These are phyloP conservation scores for Tolypocladium album DNA, from an alignment of 2,329 filamentous ascomycete genomes.

Conservation along the genomic window DNA sequence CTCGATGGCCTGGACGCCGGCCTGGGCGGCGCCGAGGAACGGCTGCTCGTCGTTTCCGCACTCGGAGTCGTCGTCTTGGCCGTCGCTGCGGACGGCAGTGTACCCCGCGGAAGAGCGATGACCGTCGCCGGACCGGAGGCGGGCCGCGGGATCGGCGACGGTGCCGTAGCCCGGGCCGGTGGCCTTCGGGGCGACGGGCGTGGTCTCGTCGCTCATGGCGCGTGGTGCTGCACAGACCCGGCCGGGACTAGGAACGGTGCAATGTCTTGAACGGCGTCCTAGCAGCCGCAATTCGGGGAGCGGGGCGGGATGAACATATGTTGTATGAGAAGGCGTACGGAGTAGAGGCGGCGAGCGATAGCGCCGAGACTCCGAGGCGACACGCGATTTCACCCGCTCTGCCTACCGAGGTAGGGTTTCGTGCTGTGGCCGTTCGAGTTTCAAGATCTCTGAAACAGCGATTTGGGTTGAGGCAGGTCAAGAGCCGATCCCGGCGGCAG, in stretches of 20 bases:
- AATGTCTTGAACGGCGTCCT: not conserved
- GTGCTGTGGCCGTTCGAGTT: not conserved
- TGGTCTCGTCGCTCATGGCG: not conserved
- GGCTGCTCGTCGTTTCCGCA: slow-evolving; percentile 5
- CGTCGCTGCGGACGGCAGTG: not conserved
- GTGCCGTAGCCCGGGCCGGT: not conserved
- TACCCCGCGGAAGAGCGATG: not conserved
- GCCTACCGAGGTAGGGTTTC: no score
- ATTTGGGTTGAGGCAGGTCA: not conserved
- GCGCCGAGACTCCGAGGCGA: not conserved
- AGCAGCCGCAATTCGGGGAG: not conserved
- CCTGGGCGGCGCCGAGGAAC: slow-evolving; percentile 13
- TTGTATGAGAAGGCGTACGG: not conserved
- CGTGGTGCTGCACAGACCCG: not conserved
- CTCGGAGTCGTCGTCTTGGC: not conserved
- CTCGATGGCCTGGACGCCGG: slow-evolving; percentile 27
- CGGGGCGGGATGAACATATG: not conserved
- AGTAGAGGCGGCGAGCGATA: not conserved
- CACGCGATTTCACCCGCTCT: no score
- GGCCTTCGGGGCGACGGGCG: not conserved
- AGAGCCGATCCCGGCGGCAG: not conserved
- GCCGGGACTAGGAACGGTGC: not conserved
- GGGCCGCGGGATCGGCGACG: not conserved
- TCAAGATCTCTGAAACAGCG: not conserved
- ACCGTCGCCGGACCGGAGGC: not conserved